Base-by-base conservation (phyloP, 2,329 filamentous ascomycete genomes). In the Microdochium trichocladiopsis region DNA sequence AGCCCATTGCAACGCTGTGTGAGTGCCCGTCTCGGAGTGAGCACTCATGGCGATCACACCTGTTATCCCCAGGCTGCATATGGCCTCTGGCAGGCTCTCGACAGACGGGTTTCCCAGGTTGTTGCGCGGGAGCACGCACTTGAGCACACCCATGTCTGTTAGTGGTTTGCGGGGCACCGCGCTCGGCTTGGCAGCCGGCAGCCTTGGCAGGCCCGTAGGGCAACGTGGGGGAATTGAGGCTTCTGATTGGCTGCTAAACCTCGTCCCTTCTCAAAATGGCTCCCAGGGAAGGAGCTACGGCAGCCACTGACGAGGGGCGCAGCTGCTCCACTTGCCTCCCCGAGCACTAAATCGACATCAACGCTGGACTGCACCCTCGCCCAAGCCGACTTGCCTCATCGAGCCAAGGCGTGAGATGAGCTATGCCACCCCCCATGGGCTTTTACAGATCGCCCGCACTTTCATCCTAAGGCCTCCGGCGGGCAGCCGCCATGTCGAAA, bases 191-290 rank as follows among this genome's bases (percentile, higher is more conserved):
- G 28, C 14, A 14, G 28, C 28, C 28, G 8, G 9, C 18, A 45
- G 41, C 18, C 14, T 18, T 18, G 41, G 41, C 41, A 18, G 6
- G 22, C 6, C 41, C 41, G n/a, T 23, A 45, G 41, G 41, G 50
- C 43, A 59, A 59, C 57, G 57, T 58, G 56, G 57, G 53, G 43
- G 31, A 48, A 51, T 53, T 49, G 18, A 14, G 36, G 11, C 33
- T 41, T 31, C 4, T 54, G 49, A 58, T 59, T 58, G 57, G 57
- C 49, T 28, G 14, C 25, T 28, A 12, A 16, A 45, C 21, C 5
- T 45, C 12, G 21, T 22, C 5, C 10, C 14, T 31, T 45, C 41
- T 16, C 41, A 45, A 45, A 16, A 45, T 16, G 21, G 41, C n/a
- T 4, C 12, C 33, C 41, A 45, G 41, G 41, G 41, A 21, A 45